phyloP scores from a whole-genome alignment of 768 basidiomycete genomes.

The Pleurotus tuoliensis region DNA sequence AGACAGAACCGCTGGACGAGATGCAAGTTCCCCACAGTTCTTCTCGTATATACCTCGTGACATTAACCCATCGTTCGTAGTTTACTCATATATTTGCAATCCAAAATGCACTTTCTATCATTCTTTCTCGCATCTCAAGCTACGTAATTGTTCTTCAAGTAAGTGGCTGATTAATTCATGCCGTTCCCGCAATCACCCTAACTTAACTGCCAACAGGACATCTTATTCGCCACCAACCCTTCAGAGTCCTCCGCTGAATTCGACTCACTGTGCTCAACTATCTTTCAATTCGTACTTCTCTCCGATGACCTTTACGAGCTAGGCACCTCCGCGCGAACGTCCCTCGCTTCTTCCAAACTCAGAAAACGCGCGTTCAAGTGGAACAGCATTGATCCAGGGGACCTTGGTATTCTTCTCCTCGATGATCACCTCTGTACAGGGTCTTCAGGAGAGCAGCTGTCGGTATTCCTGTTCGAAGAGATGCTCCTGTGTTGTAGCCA shows the following conservation, averaged over 20 bases:
- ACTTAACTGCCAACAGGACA: conserved; percentile 17
- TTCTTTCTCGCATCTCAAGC: conserved; percentile 27
- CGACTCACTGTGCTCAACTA: conserved; percentile 30
- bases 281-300: conserved; percentile 26
- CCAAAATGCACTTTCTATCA: conserved; percentile 24
- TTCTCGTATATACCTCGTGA: too few relatives aligned
- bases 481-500: conserved; percentile 31
- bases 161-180: neutral
- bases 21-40: conserved; percentile 15
- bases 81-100: conserved; percentile 18
- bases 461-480: conserved; percentile 32
- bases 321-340: conserved; percentile 31
- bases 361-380: conserved; percentile 23
- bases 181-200: neutral
- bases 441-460: conserved; percentile 18
- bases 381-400: conserved; percentile 21
- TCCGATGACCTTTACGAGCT: conserved; percentile 34
- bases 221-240: conserved; percentile 25
- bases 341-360: conserved; percentile 23
- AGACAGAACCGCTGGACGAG: conserved; percentile 10
- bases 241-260: conserved; percentile 19
- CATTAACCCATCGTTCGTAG: neutral
- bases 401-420: conserved; percentile 27
- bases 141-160: conserved; percentile 29
- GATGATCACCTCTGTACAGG: conserved; percentile 29